Conservation (phyloP, 202 grass and related monocot species). For the Dendrocalamus latiflorus region DNA sequence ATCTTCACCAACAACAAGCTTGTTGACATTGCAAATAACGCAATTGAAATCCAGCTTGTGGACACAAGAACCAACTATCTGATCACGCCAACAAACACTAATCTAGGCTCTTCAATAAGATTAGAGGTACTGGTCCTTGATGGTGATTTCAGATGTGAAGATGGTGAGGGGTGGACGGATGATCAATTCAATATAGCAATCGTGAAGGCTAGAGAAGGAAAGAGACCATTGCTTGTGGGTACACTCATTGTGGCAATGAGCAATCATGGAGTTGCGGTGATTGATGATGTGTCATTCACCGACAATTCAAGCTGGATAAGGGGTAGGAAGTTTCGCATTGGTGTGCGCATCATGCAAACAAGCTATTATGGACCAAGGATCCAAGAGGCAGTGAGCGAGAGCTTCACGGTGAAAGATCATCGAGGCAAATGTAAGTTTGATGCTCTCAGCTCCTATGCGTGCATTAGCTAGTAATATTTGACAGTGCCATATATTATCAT, state of each 20-base stretch:
- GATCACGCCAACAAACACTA: not conserved
- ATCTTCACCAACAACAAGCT: slow-evolving; percentile 61
- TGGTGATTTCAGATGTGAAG: slow-evolving; percentile 41
- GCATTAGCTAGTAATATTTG: not conserved
- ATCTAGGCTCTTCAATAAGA: not conserved
- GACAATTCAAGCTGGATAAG: slow-evolving; percentile 95
- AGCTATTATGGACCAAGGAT: slow-evolving; percentile 21
- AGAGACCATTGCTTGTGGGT: slow-evolving; percentile 53
- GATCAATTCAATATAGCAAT: slow-evolving; percentile 33
- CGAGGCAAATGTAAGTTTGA: slow-evolving; percentile 61
- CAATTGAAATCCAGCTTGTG: slow-evolving; percentile 35
- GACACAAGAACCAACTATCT: slow-evolving; percentile 8
- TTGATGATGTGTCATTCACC: slow-evolving; percentile 60
- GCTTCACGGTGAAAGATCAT: slow-evolving; percentile 78
- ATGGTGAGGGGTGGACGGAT: not conserved
- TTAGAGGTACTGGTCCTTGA: slow-evolving; percentile 53
- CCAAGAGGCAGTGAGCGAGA: slow-evolving; percentile 57
- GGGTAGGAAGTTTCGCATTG: slow-evolving; percentile 58
- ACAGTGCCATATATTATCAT: not conserved
- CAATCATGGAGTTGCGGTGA: slow-evolving; percentile 15
- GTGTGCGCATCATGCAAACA: slow-evolving; percentile 23
- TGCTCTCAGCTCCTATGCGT: not conserved
- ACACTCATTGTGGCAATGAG: slow-evolving; percentile 23
- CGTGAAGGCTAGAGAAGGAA: slow-evolving; percentile 52
- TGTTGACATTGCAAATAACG: not conserved